These are phyloP conservation scores for Mycosphaerella arachidis DNA, from an alignment of 2,329 filamentous ascomycete genomes.

Conservation along the genomic window DNA sequence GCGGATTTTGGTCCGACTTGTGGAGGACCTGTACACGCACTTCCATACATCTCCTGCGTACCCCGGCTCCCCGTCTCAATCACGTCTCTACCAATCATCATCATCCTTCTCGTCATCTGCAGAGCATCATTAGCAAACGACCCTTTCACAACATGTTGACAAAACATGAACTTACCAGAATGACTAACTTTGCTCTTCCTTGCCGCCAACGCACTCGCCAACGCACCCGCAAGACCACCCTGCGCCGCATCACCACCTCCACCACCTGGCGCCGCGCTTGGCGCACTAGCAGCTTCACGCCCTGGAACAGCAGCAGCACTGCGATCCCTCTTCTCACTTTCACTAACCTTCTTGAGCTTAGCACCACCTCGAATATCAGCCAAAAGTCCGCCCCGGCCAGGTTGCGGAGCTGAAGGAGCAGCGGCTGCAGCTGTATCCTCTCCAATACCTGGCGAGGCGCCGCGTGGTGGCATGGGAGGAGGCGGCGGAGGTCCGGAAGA, in stretches of 20 bases:
- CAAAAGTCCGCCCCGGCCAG: constrained; percentile 57
- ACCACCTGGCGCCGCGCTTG: constrained; percentile 39
- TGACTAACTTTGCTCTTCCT: constrained; percentile 91
- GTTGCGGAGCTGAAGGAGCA: constrained; percentile 19
- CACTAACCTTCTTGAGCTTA: constrained; percentile 68
- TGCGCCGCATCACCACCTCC: constrained; percentile 49
- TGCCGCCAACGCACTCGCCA: constrained; percentile 79
- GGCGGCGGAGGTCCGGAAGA: constrained; percentile 42
- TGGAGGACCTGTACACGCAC: no score
- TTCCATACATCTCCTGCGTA: neutral
- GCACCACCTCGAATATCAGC: constrained; percentile 66
- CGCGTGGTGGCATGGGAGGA: constrained; percentile 35
- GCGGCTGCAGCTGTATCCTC: constrained; percentile 38
- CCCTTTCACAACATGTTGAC: neutral
- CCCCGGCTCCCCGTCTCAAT: neutral
- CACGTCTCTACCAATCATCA: constrained; percentile 59
- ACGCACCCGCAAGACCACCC: constrained; percentile 43
- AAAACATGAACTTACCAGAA: constrained; percentile 67
- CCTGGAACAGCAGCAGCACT: constrained; percentile 61
- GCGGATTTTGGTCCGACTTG: no score
- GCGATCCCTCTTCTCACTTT: constrained; percentile 65
- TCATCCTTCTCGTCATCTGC: constrained; percentile 72
- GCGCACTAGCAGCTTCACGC: constrained; percentile 48
- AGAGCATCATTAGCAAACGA: constrained; percentile 26
- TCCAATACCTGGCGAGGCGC: constrained; percentile 49